Base-by-base conservation (phyloP, 495 filamentous ascomycete species). In the Podospora sp. region DNA sequence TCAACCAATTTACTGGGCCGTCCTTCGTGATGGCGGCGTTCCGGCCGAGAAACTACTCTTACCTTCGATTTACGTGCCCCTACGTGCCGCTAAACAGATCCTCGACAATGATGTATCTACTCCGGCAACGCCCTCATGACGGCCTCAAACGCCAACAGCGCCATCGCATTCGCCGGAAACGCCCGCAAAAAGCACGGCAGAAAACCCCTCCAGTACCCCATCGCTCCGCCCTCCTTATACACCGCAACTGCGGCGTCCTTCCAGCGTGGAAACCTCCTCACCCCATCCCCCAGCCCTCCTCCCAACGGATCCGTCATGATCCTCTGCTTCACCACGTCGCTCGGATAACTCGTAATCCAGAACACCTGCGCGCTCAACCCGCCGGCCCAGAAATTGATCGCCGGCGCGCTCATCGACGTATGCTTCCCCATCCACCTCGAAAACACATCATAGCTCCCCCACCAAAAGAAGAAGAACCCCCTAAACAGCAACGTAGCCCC, bases 391-490 rank as follows among this genome's bases (percentile, higher is more conserved):
- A 99, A 99, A 73, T 97, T 97, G 69, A 97, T 84, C 1, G 87
- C 87, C 7, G 94, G 92, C 0, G 88, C 86, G 21, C 90, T 91
- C 65, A 96, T 80, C n/a, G 58, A 79, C 18, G 93, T 97, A 57
- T 86, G 80, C 24, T 86, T 77, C 49, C 83, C 77, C 73, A 99
- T 80, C 65, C 84, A 75, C 21, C 87, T 81, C 18, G 91, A 91
- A 65, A 97, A 82, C 21, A 97, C 61, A 68, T 96, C 94, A 79
- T 99, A 99, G 40, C 87, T 89, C 12, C 90, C 90, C 95, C 95
- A 99, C 94, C 93, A 97, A 81, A 90, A 95, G 85, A 97, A 96
- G 84, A 99, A 99, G 78, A 93, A 96, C 6, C 89, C 87, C 24
- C 95, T 86, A 80, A 97, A 97, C 60, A 99, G 71, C 33, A 97